These are phyloP conservation scores for Teratosphaeria nubilosa DNA, from an alignment of 2,329 filamentous ascomycete species.

Conservation along the genomic window DNA sequence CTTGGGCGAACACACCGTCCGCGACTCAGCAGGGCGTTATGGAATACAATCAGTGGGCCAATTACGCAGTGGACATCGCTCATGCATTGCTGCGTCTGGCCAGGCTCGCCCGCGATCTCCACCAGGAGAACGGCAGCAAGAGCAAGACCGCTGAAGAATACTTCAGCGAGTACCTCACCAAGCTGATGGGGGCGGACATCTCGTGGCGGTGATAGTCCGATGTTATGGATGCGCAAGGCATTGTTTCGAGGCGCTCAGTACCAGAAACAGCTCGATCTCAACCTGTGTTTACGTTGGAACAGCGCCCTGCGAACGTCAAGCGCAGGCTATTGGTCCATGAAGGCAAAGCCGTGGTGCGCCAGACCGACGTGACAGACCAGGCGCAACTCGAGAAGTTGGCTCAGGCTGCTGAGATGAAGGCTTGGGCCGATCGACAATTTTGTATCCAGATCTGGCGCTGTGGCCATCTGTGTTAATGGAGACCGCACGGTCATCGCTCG, in stretches of 20 bases:
- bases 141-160: slow-evolving; percentile 16
- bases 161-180: slow-evolving; percentile 21
- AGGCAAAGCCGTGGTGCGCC: slow-evolving; percentile 56
- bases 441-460: too few relatives aligned
- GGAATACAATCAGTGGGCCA: slow-evolving; percentile 23
- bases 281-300: too few relatives aligned
- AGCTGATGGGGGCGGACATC: slow-evolving; percentile 15
- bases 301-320: slow-evolving; percentile 51
- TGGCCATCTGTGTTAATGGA: too few relatives aligned
- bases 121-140: slow-evolving; percentile 12
- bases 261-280: too few relatives aligned
- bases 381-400: slow-evolving; percentile 50
- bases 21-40: neutral
- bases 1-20: neutral
- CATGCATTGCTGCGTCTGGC: slow-evolving; percentile 20
- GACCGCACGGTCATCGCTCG: too few relatives aligned
- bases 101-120: slow-evolving; percentile 23
- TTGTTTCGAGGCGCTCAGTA: too few relatives aligned
- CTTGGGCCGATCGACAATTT: too few relatives aligned
- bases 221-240: too few relatives aligned
- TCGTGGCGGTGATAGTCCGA: too few relatives aligned
- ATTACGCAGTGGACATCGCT: slow-evolving; percentile 19
- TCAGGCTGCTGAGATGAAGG: too few relatives aligned
- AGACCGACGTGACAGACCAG: slow-evolving; percentile 62
- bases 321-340: slow-evolving; percentile 46